phyloP scores from a whole-genome alignment of 768 basidiomycete species.

The Leucosporidium creatinivorum region DNA sequence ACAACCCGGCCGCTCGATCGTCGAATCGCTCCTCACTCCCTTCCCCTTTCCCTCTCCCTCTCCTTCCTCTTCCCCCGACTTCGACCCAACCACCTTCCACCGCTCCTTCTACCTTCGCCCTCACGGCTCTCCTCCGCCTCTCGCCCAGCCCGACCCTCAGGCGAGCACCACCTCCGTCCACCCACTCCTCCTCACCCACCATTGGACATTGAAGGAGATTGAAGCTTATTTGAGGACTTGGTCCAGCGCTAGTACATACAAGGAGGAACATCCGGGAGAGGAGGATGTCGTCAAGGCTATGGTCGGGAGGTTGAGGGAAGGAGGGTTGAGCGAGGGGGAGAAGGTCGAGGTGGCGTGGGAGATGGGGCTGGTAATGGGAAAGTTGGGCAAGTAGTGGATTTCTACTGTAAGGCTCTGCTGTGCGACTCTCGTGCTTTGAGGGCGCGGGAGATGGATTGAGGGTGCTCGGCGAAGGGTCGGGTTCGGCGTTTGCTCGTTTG shows the following conservation, averaged over 20 bases:
- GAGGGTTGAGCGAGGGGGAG: constrained; percentile 26
- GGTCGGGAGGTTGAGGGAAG: constrained; percentile 13
- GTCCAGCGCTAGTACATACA: constrained; percentile 62
- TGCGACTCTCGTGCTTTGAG: too few species aligned
- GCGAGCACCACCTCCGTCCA: background rate
- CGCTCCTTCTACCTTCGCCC: constrained; percentile 15
- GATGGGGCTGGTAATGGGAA: constrained; percentile 40
- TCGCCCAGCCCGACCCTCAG: background rate
- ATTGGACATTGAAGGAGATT: constrained; percentile 44
- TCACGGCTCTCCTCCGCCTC: background rate
- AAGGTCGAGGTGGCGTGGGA: constrained; percentile 41
- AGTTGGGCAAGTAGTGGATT: constrained; percentile 7
- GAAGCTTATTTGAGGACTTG: constrained; percentile 63
- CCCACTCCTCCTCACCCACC: constrained; percentile 8
- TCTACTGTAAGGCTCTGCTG: too few species aligned
- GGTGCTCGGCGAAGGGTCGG: too few species aligned
- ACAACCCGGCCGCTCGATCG: constrained; percentile 67
- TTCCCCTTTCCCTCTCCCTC: constrained; percentile 47
- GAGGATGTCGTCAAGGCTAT: constrained; percentile 33
- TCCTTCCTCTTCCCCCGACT: background rate
- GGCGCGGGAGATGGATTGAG: too few species aligned
- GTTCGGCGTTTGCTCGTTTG: too few species aligned
- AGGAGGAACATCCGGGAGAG: constrained; percentile 48
- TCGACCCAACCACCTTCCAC: constrained; percentile 3
- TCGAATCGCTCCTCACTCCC: constrained; percentile 62